Percentiles rank a stretch among this genome's conserved stretches.
phyloP scores from a whole-genome alignment of 169 alveolate species.

The Babesia caballi region DNA sequence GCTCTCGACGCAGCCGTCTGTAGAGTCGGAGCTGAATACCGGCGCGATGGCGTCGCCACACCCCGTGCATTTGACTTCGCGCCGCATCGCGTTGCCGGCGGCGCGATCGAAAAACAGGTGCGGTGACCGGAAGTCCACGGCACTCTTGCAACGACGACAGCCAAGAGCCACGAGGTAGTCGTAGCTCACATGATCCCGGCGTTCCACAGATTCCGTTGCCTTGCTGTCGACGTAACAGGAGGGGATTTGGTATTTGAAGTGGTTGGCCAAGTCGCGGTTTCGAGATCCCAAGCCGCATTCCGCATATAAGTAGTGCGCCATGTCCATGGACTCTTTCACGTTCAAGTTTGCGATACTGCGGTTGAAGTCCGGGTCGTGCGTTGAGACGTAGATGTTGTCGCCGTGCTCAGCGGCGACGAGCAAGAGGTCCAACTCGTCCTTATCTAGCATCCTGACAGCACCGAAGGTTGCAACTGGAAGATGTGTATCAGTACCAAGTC shows the following conservation, averaged over 20 bases:
- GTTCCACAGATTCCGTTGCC: not conserved
- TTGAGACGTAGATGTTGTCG: conserved; percentile 27
- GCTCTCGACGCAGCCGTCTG: conserved; percentile 34
- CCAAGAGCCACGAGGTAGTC: conserved; percentile 63
- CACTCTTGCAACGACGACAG: conserved; percentile 40
- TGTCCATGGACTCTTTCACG: conserved; percentile 61
- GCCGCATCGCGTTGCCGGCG: conserved; percentile 18
- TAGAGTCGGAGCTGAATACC: conserved; percentile 35
- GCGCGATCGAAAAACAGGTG: conserved; percentile 35
- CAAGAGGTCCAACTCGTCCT: conserved; percentile 31
- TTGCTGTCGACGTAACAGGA: not conserved
- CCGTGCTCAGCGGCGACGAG: conserved; percentile 55
- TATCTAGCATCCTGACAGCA: not conserved
- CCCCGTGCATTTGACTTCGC: conserved; percentile 12
- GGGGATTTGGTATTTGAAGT: conserved; percentile 18
- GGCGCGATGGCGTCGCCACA: conserved; percentile 58
- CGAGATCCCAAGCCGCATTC: conserved; percentile 35
- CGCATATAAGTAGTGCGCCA: conserved; percentile 53
- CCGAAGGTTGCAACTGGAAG: no score
- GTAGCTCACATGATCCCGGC: conserved; percentile 28
- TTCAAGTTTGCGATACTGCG: conserved; percentile 49
- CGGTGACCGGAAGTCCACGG: conserved; percentile 46
- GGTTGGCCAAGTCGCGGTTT: conserved; percentile 5
- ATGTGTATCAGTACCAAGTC: no score
- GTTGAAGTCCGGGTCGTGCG: conserved; percentile 40